Evolutionary conservation across 345 rosid genomes (phyloP).

Genomic region (Camelina neglecta): DNA sequence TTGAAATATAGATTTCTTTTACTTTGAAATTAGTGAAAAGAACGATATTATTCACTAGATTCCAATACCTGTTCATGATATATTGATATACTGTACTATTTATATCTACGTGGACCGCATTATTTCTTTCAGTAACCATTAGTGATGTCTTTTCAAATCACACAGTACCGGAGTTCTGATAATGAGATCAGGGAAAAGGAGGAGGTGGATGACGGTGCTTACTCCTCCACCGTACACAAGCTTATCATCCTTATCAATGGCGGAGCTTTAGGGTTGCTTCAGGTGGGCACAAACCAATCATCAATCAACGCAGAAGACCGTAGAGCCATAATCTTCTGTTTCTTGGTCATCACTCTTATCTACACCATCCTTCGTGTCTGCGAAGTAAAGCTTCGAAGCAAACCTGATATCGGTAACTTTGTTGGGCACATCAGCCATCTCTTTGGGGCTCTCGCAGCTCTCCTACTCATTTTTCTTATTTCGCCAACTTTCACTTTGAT

Average conservation of each 20-base stretch:
- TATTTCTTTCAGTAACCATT: not conserved
- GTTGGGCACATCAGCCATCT: conserved; percentile 12
- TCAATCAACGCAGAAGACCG: not conserved
- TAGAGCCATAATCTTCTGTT: not conserved
- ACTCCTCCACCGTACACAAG: conserved; percentile 19
- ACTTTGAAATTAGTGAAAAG: no score
- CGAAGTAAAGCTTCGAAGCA: not conserved
- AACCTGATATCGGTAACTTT: not conserved
- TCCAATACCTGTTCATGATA: not conserved
- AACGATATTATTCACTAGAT: not conserved
- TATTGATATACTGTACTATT: not conserved
- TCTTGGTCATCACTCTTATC: not conserved
- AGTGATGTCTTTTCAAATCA: not conserved
- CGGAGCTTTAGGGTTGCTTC: conserved; percentile 20
- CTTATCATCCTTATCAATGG: not conserved
- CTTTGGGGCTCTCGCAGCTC: not conserved
- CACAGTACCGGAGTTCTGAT: not conserved
- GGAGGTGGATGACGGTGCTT: not conserved
- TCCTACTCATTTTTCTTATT: not conserved
- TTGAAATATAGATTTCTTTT: no score
- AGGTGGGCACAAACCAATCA: not conserved
- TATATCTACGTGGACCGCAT: not conserved
- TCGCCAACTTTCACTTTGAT: not conserved
- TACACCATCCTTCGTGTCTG: not conserved
- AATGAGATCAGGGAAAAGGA: not conserved